phyloP scores from a whole-genome alignment of 768 basidiomycete genomes.

The Suillus subaureus region DNA sequence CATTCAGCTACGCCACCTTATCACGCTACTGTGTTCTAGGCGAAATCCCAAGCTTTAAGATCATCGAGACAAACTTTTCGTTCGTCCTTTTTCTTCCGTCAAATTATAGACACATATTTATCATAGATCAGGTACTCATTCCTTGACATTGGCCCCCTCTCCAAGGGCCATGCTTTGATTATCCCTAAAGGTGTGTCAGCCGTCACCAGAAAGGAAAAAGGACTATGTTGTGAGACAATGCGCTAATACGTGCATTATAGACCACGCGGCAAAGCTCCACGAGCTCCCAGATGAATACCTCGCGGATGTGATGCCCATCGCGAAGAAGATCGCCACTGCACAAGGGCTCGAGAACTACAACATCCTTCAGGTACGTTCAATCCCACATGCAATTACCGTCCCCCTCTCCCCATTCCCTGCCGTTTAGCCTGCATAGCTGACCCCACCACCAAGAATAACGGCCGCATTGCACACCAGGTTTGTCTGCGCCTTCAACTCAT shows the following conservation, averaged over 20 bases:
- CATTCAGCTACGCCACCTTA: neutral
- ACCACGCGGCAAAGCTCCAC: constrained; percentile 84
- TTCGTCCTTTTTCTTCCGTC: constrained; percentile 37
- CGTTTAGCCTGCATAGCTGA: neutral
- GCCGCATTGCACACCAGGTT: constrained; percentile 62
- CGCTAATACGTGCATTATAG: constrained; percentile 40
- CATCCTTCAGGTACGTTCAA: constrained; percentile 60
- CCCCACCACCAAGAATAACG: constrained; percentile 59
- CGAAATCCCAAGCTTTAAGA: constrained; percentile 87
- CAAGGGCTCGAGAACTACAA: constrained; percentile 82
- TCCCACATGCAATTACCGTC: neutral
- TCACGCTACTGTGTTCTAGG: constrained; percentile 45
- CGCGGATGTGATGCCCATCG: constrained; percentile 71
- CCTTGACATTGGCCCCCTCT: constrained; percentile 88
- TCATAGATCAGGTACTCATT: constrained; percentile 66
- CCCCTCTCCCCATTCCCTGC: neutral
- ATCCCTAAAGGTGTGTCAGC: constrained; percentile 82
- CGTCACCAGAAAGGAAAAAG: neutral
- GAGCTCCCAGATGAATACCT: constrained; percentile 88
- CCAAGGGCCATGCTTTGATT: constrained; percentile 89
- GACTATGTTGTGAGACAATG: neutral
- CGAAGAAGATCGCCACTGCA: constrained; percentile 86
- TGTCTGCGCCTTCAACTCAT: constrained; percentile 6
- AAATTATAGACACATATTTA: neutral
- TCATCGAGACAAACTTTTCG: constrained; percentile 75